Base-by-base conservation (phyloP, 768 basidiomycete genomes). In the Tylopilus plumbeoviolaceoides region DNA sequence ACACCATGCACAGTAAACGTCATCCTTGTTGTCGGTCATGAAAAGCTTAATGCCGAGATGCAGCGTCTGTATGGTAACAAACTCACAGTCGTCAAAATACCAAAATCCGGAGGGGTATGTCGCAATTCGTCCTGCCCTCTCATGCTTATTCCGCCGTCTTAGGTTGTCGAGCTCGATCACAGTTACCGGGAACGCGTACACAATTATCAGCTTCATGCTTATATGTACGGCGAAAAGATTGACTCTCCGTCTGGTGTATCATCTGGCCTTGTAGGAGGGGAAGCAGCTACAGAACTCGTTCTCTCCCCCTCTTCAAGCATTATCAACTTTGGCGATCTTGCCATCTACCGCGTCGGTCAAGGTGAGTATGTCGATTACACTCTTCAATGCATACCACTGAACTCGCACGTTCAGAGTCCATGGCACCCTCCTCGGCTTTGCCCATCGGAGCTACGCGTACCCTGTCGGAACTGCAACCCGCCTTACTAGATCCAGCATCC, bases 31-130 rank as follows among this genome's bases (percentile, higher is more conserved):
- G 89, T 98, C 30, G 97, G 95, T 0, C 93, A 98, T 65, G 97
- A 99, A 67, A 97, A 98, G 61, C 80, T 98, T 43, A 89, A 91
- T 58, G 92, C 93, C 44, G 97, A 99, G 67, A 92, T 98, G 86
- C 87, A 92, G 61, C 82, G 91, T 50, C 75, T 85, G 18, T 90
- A 91, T 58, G 83, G 85, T 40, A 75, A 68, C 27, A 74, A 74
- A 6, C 76, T 97, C 43, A 78, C 82, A 7, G 89, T 98, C 30
- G 82, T 98, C 61, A 95, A 97, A 63, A 85, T 98, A 21, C 92
- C 95, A 7, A 98, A 98, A 69, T 97, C 93, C 9, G 91, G 94
- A 59, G 97, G 97, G 47, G 95, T 97, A 70, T 45, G 82, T 77
- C 12, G 5, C 40, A 41, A 10, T 35, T 20, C 27, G 36, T 30